Conservation (phyloP, 768 basidiomycete species). For the Tephrocybe sp. region DNA sequence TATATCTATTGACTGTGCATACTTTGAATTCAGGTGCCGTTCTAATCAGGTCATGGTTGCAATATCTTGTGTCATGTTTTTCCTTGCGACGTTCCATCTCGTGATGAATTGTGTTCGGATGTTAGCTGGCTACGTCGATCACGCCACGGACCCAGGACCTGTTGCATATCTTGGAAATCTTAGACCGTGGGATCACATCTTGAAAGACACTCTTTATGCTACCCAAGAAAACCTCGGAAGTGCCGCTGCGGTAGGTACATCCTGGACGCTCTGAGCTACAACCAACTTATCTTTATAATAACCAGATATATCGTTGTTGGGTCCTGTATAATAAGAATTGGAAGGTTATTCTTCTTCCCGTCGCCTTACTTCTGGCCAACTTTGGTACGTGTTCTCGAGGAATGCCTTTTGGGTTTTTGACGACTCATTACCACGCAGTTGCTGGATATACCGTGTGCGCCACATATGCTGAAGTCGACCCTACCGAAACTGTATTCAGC, state of each 20-base stretch:
- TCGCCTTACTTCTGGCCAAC: constrained; percentile 5
- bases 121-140: constrained; percentile 6
- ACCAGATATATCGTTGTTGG: constrained; percentile 10
- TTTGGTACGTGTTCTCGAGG: background rate
- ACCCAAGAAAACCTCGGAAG: constrained; percentile 12
- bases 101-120: constrained; percentile 7
- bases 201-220: constrained; percentile 12
- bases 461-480: constrained; percentile 7
- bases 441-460: constrained; percentile 12
- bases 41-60: constrained; percentile 2
- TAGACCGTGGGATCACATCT: constrained; percentile 9
- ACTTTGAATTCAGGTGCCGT: too few species aligned
- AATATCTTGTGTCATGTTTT: constrained; percentile 8
- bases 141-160: constrained; percentile 2
- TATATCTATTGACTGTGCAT: background rate
- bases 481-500: constrained; percentile 8
- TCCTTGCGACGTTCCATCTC: constrained; percentile 8
- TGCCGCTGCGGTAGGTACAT: constrained; percentile 3
- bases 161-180: constrained; percentile 8
- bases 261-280: too few species aligned
- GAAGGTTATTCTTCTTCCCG: constrained; percentile 3
- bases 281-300: background rate
- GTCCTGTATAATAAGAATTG: constrained; percentile 7
- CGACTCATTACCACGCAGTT: background rate
- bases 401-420: background rate